Evolutionary conservation across 306 rosid species (phyloP).

Genomic region (Dryas alaskensis): DNA sequence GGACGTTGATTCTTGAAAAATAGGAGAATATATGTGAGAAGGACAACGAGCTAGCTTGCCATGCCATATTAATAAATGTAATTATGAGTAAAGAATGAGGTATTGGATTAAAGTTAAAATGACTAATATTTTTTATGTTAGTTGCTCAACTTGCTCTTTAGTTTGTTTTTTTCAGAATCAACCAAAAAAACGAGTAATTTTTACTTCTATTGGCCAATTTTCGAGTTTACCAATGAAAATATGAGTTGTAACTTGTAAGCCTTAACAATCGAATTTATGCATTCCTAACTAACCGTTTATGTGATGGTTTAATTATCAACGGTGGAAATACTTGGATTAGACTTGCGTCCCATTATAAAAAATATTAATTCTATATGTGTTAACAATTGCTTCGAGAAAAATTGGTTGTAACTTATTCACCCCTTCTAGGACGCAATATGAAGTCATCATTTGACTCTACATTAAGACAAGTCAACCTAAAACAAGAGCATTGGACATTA

Average conservation of each 20-base stretch:
- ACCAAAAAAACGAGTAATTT: too few relatives aligned
- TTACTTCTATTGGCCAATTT: background rate
- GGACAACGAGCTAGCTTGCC: background rate
- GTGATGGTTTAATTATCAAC: too few relatives aligned
- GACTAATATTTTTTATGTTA: too few relatives aligned
- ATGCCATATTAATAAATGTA: background rate
- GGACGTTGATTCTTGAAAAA: background rate
- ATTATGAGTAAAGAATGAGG: background rate
- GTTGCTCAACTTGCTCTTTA: too few relatives aligned
- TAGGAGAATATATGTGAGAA: background rate
- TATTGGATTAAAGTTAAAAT: background rate
- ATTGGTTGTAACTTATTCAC: background rate
- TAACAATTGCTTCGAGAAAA: background rate
- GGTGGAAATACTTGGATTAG: too few relatives aligned
- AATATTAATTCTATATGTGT: background rate
- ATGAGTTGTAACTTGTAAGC: background rate
- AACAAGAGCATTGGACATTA: conserved; percentile 3
- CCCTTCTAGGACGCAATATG: background rate
- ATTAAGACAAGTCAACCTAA: background rate
- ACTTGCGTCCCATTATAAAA: background rate
- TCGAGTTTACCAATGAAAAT: background rate
- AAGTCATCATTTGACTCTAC: background rate
- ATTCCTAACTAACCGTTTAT: background rate
- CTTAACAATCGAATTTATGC: background rate
- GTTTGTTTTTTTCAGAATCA: too few relatives aligned